Conservation (phyloP, 208 protist species). For the Trypanosoma caninum region DNA sequence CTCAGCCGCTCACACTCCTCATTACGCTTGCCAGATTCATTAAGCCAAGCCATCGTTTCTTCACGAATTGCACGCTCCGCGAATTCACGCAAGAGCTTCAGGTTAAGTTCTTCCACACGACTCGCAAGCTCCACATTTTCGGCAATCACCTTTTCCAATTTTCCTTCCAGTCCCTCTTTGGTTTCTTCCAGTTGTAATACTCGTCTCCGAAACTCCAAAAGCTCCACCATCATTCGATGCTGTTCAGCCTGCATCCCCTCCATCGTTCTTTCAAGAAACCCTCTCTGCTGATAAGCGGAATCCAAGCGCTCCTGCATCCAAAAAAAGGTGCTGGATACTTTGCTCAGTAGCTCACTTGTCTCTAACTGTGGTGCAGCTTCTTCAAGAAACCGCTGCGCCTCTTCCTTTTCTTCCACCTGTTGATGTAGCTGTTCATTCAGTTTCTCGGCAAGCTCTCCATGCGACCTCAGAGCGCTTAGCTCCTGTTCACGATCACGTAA, state of each 20-base stretch:
- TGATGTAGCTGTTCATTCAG: slow-evolving; percentile 14
- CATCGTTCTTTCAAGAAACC: slow-evolving; percentile 8
- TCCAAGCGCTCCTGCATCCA: slow-evolving; percentile 25
- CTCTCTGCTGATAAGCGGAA: slow-evolving; percentile 16
- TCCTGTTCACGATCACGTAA: slow-evolving; percentile 25
- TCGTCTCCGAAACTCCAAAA: slow-evolving; percentile 19
- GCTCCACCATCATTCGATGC: slow-evolving; percentile 19
- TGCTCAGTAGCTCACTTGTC: slow-evolving; percentile 19
- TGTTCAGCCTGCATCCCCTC: slow-evolving; percentile 25
- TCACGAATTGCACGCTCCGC: slow-evolving; percentile 37
- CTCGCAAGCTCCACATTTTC: slow-evolving; percentile 16
- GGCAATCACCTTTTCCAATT: neutral
- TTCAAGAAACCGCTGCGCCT: slow-evolving; percentile 18
- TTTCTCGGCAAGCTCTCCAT: slow-evolving; percentile 9
- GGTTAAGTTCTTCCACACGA: slow-evolving; percentile 27
- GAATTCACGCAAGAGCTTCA: slow-evolving; percentile 34
- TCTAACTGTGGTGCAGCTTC: slow-evolving; percentile 12
- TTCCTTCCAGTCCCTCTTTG: neutral
- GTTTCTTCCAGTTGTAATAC: slow-evolving; percentile 10
- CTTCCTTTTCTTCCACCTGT: slow-evolving; percentile 1
- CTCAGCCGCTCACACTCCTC: slow-evolving; percentile 35
- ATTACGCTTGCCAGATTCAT: slow-evolving; percentile 20
- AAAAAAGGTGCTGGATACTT: slow-evolving; percentile 22
- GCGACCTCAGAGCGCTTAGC: slow-evolving; percentile 3
- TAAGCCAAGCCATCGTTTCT: slow-evolving; percentile 35